A percentile compares a stretch with the other conserved stretches of the same genome.
These are phyloP conservation scores for Wickerhamomyces sydowiorum DNA, from an alignment of 805 yeast genomes.

Conservation along the genomic window DNA sequence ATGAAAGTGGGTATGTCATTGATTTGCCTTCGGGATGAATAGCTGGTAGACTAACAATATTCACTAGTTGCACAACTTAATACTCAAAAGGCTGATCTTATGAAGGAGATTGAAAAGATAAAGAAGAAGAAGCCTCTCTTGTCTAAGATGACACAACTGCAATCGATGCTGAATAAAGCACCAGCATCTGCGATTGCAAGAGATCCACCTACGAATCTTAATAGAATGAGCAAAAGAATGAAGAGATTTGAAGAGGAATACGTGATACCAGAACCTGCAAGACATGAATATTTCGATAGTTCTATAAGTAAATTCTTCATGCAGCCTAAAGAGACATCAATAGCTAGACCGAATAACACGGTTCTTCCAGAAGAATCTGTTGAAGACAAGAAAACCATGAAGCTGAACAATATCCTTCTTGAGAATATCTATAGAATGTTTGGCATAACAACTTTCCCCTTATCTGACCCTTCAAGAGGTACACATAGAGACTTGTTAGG, in stretches of 20 bases:
- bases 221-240: conserved; percentile 3
- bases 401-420: conserved; percentile 16
- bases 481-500: conserved; percentile 25
- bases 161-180: conserved; percentile 4
- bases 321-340: not conserved
- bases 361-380: not conserved
- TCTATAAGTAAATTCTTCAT: conserved; percentile 18
- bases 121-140: conserved; percentile 17
- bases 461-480: conserved; percentile 28
- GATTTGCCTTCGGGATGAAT: not conserved
- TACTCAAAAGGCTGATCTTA: conserved; percentile 10
- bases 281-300: conserved; percentile 22
- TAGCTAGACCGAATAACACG: too few relatives aligned
- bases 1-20: conserved; percentile 21
- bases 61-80: conserved; percentile 18
- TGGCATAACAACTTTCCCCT: conserved; percentile 35
- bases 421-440: conserved; percentile 32
- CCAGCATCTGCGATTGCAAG: not conserved
- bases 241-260: conserved; percentile 11
- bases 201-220: not conserved
- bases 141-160: conserved; percentile 25
- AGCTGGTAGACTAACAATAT: not conserved
- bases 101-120: conserved; percentile 21
- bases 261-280: conserved; percentile 16
- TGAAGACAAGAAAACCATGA: not conserved